Conservation (phyloP, 768 basidiomycete genomes). For the Tricholoma flavovirens region DNA sequence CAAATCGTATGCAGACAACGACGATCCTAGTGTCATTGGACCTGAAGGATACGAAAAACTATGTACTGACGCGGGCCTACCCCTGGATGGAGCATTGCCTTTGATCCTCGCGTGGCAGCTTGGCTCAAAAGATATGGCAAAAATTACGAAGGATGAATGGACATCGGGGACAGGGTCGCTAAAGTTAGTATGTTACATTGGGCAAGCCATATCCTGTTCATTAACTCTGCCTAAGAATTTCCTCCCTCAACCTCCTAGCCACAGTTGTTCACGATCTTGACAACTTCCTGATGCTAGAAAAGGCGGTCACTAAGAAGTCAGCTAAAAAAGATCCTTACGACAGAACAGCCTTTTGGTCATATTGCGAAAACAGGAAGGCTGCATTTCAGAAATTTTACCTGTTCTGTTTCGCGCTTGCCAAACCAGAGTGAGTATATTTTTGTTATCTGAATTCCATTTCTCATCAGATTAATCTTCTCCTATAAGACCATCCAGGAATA, state of each 20-base stretch:
- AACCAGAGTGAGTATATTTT: constrained; percentile 54
- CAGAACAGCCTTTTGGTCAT: constrained; percentile 42
- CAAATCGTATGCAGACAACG: constrained; percentile 50
- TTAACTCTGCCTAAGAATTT: constrained; percentile 24
- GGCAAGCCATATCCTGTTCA: background rate
- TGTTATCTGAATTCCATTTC: background rate
- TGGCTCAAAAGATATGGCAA: constrained; percentile 65
- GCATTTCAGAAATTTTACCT: constrained; percentile 63
- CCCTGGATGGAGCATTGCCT: constrained; percentile 68
- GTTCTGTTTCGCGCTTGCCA: constrained; percentile 67
- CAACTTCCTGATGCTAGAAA: constrained; percentile 48
- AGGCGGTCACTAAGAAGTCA: constrained; percentile 35
- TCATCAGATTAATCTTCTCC: background rate
- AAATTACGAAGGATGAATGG: constrained; percentile 68
- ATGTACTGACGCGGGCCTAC: constrained; percentile 63
- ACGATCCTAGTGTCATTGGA: constrained; percentile 54
- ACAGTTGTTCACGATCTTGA: constrained; percentile 56
- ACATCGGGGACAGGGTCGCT: constrained; percentile 41
- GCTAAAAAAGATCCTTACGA: constrained; percentile 52
- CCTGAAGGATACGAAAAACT: constrained; percentile 69
- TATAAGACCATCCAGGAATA: constrained; percentile 60
- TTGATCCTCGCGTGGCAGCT: constrained; percentile 75
- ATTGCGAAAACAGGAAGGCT: constrained; percentile 40
- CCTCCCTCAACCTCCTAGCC: constrained; percentile 43
- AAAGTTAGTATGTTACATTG: constrained; percentile 24